Percentiles rank a stretch among this genome's conserved stretches.
These are phyloP conservation scores for Xylariaceae sp. DNA, from an alignment of 2,329 filamentous ascomycete species.

Conservation along the genomic window DNA sequence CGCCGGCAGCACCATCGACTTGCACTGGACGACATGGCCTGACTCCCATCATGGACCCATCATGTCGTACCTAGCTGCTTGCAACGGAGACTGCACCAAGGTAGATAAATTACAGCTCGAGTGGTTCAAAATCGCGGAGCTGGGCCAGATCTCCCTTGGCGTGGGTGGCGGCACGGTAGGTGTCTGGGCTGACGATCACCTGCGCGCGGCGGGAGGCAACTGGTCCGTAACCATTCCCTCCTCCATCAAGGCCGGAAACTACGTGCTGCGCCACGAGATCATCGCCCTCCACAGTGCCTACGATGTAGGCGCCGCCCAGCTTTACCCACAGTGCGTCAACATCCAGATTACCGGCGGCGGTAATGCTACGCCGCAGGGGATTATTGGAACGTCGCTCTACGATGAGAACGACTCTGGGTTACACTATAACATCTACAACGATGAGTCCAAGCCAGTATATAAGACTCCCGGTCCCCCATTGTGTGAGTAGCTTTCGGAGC, in stretches of 20 bases:
- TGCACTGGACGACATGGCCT: slow-evolving; percentile 72
- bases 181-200: slow-evolving; percentile 42
- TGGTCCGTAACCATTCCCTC: slow-evolving; percentile 53
- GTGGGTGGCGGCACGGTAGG: slow-evolving; percentile 42
- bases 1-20: slow-evolving; percentile 63
- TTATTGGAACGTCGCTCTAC: slow-evolving; percentile 47
- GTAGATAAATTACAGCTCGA: slow-evolving; percentile 41
- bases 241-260: slow-evolving; percentile 51
- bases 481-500: no score
- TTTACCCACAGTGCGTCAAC: slow-evolving; percentile 61
- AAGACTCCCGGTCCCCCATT: slow-evolving; percentile 16
- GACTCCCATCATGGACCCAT: slow-evolving; percentile 54
- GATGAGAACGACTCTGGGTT: slow-evolving; percentile 30
- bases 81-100: slow-evolving; percentile 38
- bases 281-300: slow-evolving; percentile 53
- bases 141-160: slow-evolving; percentile 45
- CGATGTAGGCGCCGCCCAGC: slow-evolving; percentile 49
- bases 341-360: slow-evolving; percentile 59
- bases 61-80: slow-evolving; percentile 45
- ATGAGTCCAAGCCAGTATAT: slow-evolving; percentile 25
- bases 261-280: slow-evolving; percentile 56
- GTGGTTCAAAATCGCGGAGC: slow-evolving; percentile 41
- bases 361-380: slow-evolving; percentile 52
- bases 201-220: slow-evolving; percentile 53
- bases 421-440: slow-evolving; percentile 34